Conservation (phyloP, 495 filamentous ascomycete genomes). For the Wilcoxina mikolae region DNA sequence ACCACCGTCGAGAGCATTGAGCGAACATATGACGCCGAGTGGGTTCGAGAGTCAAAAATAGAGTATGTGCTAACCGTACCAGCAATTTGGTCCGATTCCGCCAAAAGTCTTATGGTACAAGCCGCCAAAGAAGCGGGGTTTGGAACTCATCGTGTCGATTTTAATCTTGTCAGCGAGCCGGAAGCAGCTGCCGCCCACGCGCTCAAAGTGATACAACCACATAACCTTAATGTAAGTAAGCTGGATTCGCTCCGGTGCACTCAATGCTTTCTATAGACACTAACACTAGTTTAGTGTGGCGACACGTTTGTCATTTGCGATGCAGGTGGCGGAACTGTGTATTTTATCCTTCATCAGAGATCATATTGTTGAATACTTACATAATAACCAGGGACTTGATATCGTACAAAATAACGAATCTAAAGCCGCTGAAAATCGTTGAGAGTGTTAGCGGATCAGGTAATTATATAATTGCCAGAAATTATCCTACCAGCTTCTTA, state of each 20-base stretch:
- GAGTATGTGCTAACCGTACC: conserved; percentile 34
- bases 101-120: conserved; percentile 48
- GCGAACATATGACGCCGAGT: background rate
- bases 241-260: too few species aligned
- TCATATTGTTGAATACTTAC: background rate
- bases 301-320: conserved; percentile 66
- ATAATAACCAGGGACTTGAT: conserved; percentile 31
- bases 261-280: too few species aligned
- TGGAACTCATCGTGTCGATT: conserved; percentile 29
- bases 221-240: conserved; percentile 38
- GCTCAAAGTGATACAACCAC: conserved; percentile 49
- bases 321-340: conserved; percentile 52
- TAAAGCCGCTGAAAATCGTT: conserved; percentile 36
- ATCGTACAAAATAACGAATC: conserved; percentile 38
- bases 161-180: conserved; percentile 58
- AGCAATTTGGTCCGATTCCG: conserved; percentile 54
- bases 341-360: background rate
- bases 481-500: conserved; percentile 29
- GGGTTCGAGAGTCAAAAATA: conserved; percentile 33
- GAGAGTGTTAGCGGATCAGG: conserved; percentile 38
- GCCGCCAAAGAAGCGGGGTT: conserved; percentile 51
- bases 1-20: conserved; percentile 8
- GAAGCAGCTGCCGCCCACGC: conserved; percentile 66
- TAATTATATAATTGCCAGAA: background rate
- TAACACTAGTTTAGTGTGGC: too few species aligned